These are phyloP conservation scores for Gracilaria caudata DNA, from an alignment of 23 red algal species.

Conservation along the genomic window DNA sequence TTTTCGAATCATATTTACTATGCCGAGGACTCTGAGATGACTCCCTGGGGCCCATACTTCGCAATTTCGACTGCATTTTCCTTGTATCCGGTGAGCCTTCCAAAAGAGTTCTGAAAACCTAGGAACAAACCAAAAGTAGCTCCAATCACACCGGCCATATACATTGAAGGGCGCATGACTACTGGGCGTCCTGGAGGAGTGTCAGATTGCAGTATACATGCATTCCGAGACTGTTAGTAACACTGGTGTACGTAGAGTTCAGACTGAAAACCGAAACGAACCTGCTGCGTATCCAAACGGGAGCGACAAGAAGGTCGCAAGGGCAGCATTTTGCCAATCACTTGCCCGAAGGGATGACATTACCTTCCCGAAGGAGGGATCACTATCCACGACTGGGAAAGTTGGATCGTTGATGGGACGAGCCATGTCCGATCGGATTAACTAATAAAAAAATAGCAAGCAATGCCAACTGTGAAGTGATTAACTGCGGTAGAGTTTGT, in stretches of 20 bases:
- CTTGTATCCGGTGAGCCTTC: slow-evolving; percentile 54
- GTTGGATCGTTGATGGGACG: slow-evolving; percentile 44
- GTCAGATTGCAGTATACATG: neutral
- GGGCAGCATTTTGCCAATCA: slow-evolving; percentile 62
- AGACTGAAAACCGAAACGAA: slow-evolving; percentile 23
- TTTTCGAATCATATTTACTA: slow-evolving; percentile 19
- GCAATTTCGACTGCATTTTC: slow-evolving; percentile 50
- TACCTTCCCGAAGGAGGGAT: slow-evolving; percentile 55
- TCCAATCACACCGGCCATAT: slow-evolving; percentile 30
- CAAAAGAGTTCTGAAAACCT: slow-evolving; percentile 62
- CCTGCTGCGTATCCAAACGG: slow-evolving; percentile 73
- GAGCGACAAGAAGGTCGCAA: slow-evolving; percentile 30
- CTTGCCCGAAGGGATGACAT: slow-evolving; percentile 52
- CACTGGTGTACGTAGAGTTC: too few species aligned
- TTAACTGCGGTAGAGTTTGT: neutral
- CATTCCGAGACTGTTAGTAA: too few species aligned
- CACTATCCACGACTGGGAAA: slow-evolving; percentile 43
- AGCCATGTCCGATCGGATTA: slow-evolving; percentile 10
- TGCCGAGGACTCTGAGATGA: neutral
- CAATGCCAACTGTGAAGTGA: neutral
- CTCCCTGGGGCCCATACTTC: slow-evolving; percentile 1
- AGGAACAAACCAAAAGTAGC: slow-evolving; percentile 51
- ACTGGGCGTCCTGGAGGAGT: slow-evolving; percentile 47
- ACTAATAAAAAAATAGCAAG: neutral
- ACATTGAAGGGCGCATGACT: slow-evolving; percentile 69